phyloP scores from a whole-genome alignment of 371 early-diverging fungal species.

The Mucor velutinosus region DNA sequence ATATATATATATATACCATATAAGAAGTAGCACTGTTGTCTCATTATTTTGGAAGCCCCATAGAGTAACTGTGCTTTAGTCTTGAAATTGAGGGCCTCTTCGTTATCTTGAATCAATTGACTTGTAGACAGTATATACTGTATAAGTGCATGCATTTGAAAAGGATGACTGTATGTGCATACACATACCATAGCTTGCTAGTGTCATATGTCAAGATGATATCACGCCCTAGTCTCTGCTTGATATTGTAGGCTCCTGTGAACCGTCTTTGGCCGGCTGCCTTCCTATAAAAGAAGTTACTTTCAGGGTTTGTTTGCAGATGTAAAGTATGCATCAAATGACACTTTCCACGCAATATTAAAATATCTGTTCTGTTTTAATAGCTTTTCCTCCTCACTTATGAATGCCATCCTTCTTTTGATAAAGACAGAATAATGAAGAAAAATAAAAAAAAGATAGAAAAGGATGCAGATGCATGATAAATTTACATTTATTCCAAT shows the following conservation, averaged over 20 bases:
- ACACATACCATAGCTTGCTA: slow-evolving; percentile 18
- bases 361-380: neutral
- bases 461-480: neutral
- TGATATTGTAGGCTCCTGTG: neutral
- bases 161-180: neutral
- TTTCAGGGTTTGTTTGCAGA: neutral
- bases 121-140: neutral
- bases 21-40: slow-evolving; percentile 9
- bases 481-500: neutral
- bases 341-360: slow-evolving; percentile 14
- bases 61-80: slow-evolving; percentile 9
- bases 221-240: neutral
- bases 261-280: slow-evolving; percentile 1
- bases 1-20: slow-evolving; percentile 14
- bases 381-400: neutral
- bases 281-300: neutral
- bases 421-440: neutral
- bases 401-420: neutral
- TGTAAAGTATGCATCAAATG: neutral
- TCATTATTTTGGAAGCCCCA: slow-evolving; percentile 16
- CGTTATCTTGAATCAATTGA: neutral
- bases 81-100: neutral
- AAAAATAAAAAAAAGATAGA: neutral
- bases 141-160: neutral
- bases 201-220: slow-evolving; percentile 10